Base-by-base conservation (phyloP, 2,329 filamentous ascomycete genomes). In the Aspergillus fischeri region DNA sequence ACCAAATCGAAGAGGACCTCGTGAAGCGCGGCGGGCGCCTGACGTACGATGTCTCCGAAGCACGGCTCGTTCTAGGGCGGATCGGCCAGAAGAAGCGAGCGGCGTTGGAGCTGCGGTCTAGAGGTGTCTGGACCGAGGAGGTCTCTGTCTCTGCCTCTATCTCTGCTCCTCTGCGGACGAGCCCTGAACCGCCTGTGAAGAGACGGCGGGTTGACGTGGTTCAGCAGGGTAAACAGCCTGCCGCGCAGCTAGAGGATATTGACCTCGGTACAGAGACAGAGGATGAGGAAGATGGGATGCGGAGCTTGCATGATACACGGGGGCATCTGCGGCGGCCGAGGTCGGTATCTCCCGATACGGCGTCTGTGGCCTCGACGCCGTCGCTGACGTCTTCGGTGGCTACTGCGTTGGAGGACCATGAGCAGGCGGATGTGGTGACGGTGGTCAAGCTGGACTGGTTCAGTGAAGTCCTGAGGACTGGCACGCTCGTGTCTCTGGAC, bases 1-100 rank as follows among this genome's bases (percentile, higher is more conserved):
- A 86, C 51, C 73, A 80, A 32, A 70, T 91, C 14, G 87, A 92
- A 69, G 82, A 86, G 27, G 80, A 80, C 24, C 82, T 95, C 9
- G 78, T 81, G 3, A 68, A 72, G 6, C 72, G 75, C 53, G 75
- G 76, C 53, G 85, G 83, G 5, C 81, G 80, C 0, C 70, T 94
- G 53, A 92, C 90, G 0, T 87, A 88, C 57, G 84, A 93, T 70
- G 78, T 88, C 53, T 78, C 80, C 14, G 88, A 93, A 71, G 91
- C 91, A 0, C 80, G 83, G 4, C 73, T 97, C 3, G 79, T 96
- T 1, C 71, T 97, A 29, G 91, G 89, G 1, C 90, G 86, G 63
- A 81, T 96, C 35, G 80, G 80, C 0, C 87, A 84, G 55, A 86
- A 84, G 62, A 82, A 85, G 65, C 83, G 93, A 20, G 91, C 91